Evolutionary conservation across 1,139 yeast genomes (phyloP).

Genomic region (Suhomyces choctaworum): DNA sequence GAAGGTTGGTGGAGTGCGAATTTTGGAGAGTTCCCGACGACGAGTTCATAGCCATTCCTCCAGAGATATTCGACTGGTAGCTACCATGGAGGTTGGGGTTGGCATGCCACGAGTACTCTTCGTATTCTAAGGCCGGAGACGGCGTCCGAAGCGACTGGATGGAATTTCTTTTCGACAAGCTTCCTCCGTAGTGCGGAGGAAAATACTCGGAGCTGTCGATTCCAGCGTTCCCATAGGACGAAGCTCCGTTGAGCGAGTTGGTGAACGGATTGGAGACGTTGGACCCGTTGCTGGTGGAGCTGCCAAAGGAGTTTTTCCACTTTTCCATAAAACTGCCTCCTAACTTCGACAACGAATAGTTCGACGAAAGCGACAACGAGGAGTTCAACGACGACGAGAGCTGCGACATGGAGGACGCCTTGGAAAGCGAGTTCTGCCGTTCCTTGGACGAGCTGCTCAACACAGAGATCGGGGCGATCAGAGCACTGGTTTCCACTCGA

Average conservation of each 20-base stretch:
- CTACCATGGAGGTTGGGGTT: slow-evolving; percentile 1
- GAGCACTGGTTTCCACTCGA: slow-evolving; percentile 19
- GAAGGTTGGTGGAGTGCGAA: slow-evolving; percentile 1
- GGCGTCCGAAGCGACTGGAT: slow-evolving; percentile 41
- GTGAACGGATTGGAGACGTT: slow-evolving; percentile 7
- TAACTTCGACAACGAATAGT: slow-evolving; percentile 41
- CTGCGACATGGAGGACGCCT: slow-evolving; percentile 44
- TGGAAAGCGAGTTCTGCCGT: slow-evolving; percentile 25
- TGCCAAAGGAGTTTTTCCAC: slow-evolving; percentile 40
- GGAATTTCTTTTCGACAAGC: slow-evolving; percentile 29
- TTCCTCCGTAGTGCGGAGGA: slow-evolving; percentile 18
- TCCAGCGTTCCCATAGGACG: slow-evolving; percentile 7
- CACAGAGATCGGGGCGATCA: slow-evolving; percentile 26
- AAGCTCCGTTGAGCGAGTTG: slow-evolving; percentile 5
- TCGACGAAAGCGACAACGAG: slow-evolving; percentile 39
- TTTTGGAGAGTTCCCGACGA: background rate
- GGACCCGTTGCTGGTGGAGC: slow-evolving; percentile 12
- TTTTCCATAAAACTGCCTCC: slow-evolving; percentile 51
- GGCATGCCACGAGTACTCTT: slow-evolving; percentile 40
- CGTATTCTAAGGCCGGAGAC: slow-evolving; percentile 49
- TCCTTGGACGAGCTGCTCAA: slow-evolving; percentile 17
- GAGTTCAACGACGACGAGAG: slow-evolving; percentile 44
- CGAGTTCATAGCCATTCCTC: slow-evolving; percentile 5
- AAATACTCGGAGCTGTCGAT: slow-evolving; percentile 19
- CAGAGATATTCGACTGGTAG: background rate